Base-by-base conservation (phyloP, 2,329 filamentous ascomycete species). In the Chrysosporium keratinophilum region DNA sequence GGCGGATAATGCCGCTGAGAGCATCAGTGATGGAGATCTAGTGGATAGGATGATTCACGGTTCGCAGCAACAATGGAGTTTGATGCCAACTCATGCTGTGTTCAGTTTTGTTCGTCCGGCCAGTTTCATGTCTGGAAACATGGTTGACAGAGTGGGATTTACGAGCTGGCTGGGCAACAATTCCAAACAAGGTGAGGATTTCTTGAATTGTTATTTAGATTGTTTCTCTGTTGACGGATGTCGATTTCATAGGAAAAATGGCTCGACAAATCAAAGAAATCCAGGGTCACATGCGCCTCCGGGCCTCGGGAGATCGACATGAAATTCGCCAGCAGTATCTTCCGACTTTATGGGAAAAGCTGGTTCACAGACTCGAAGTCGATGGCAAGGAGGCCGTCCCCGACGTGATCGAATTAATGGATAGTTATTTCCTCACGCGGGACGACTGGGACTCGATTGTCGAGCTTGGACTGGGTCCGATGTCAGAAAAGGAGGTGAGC, bases 11-110 rank as follows among this genome's bases (percentile, higher is more conserved):
- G 93, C 93, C 2, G 90, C 93, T 2, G 86, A 94, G 65, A 96
- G 90, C 65, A 98, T 98, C 71, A 96, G 89, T 64, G 93, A 98
- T 64, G 93, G 93, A 56, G 93, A 98, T 67, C 74, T 98, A 35
- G 88, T 97, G 1, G 93, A 98, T 69, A 81, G 88, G 50, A 96
- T 98, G 91, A 98, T 98, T 56, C 93, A 98, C 68, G 93, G 93
- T 23, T 88, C 88, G 43, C 93, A 98, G 66, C 93, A 98, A 67
- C 93, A 98, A 58, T 98, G 93, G 93, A 93, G 87, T 65, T 73
- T 98, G 57, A 98, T 98, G 93, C 93, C 93, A 12, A 86, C 88
- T 1, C 93, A 98, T 69, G 93, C 90, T 23, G 79, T 96, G 39
- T 96, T 97, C 73, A 95, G 90, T 65, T 94, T 95, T 52, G 91